Evolutionary conservation across 176 grass and related monocot genomes (phyloP), one percentile per base, ranked within the genome.

Genomic region (Microstegium vimineum): DNA sequence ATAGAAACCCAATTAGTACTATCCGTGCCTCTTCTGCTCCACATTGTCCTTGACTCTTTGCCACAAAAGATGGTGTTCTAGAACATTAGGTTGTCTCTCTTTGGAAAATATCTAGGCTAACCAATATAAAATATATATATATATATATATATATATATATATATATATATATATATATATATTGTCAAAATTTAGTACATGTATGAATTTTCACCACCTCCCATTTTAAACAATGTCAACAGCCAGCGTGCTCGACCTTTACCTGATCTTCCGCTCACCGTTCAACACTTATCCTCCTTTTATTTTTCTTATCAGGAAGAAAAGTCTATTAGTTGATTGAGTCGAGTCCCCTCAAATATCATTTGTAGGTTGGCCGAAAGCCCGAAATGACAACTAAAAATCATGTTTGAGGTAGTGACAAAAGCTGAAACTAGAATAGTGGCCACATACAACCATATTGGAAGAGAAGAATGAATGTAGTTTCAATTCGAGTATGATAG

Each of bases 1-100:
- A 30, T 59, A n/a, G 78, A 75, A 81, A 66, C 31, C 47, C 47
- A 51, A 51, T 16, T 5, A 51, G 47, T 18, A 20, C 17, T 51
- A 47, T 51, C 47, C 6, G 32, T 62, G 33, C 2, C 20, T 34
- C 25, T 26, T 33, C 5, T 78, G 51, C 5, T 40, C 25, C 37
- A 35, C 30, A 28, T 34, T 35, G 74, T 67, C 68, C 78, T 84
- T 67, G 81, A 73, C 81, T 73, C 63, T n/a, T 17, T 75, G 38
- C 59, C 28, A 60, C 22, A 35, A 80, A 68, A 84, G 45, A 70
- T 30, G 25, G 20, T 34, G 35, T 73, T 60, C 76, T 75, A 80
- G 74, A 77, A 67, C 76, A 79, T 22, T 16, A 66, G 41, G 11
- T 51, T 79, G 27, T 13, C 8, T 27, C 23, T 46, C 25, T 46